phyloP scores from a whole-genome alignment of 2,329 filamentous ascomycete genomes.

The Byssoonygena ceratinophila region DNA sequence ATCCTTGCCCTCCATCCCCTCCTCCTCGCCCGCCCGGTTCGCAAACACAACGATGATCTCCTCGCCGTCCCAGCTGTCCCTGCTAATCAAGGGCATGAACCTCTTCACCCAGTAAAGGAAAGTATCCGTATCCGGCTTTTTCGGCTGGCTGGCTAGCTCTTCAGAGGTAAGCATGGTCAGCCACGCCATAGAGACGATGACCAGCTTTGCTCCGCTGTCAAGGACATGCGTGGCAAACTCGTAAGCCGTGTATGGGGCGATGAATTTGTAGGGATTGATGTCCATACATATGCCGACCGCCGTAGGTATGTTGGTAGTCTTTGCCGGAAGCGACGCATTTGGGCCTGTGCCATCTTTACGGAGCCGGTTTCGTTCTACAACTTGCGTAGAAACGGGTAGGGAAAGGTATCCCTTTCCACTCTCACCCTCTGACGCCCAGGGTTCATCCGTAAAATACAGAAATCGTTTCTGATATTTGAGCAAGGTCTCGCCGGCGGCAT shows the following conservation, averaged over 20 bases:
- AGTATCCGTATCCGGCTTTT: conserved; percentile 48
- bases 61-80: conserved; percentile 14
- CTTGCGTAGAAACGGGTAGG: conserved; percentile 17
- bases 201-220: conserved; percentile 39
- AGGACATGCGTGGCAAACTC: conserved; percentile 51
- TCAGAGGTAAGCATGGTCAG: conserved; percentile 42
- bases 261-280: conserved; percentile 54
- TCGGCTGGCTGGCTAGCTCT: conserved; percentile 37
- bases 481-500: conserved; percentile 44
- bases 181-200: conserved; percentile 56
- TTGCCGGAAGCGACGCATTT: conserved; percentile 7
- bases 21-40: conserved; percentile 38
- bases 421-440: conserved; percentile 48
- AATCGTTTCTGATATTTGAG: conserved; percentile 54
- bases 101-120: conserved; percentile 54
- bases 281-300: conserved; percentile 45
- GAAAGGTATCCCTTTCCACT: conserved; percentile 22
- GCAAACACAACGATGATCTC: conserved; percentile 39
- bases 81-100: conserved; percentile 43
- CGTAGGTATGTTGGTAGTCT: conserved; percentile 29
- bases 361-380: too few relatives aligned
- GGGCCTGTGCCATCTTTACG: too few relatives aligned
- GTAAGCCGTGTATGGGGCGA: conserved; percentile 47
- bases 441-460: conserved; percentile 57
- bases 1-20: conserved; percentile 28